A percentile compares a stretch with the other conserved stretches of the same genome.
Evolutionary conservation across 495 filamentous ascomycete genomes (phyloP).

Genomic region (Penicillium pancosmium): DNA sequence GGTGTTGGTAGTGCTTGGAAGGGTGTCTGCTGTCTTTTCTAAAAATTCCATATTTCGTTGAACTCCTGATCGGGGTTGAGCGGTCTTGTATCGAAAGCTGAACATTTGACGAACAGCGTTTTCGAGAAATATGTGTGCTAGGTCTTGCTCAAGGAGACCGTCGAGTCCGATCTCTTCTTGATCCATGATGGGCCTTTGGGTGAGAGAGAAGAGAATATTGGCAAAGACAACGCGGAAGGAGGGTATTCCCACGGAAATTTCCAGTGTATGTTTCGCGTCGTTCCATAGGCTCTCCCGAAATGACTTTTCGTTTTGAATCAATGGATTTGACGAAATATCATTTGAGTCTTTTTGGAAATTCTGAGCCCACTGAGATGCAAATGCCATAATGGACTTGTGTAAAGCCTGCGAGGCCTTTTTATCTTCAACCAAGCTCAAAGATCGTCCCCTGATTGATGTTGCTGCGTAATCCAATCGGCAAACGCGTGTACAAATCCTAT

Average conservation of each 20-base stretch:
- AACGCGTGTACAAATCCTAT: slow-evolving; percentile 48
- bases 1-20: neutral
- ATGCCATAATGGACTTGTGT: slow-evolving; percentile 47
- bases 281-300: slow-evolving; percentile 48
- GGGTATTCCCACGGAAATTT: slow-evolving; percentile 36
- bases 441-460: slow-evolving; percentile 29
- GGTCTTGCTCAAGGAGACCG: slow-evolving; percentile 40
- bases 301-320: slow-evolving; percentile 31
- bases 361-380: slow-evolving; percentile 51
- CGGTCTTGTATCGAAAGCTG: slow-evolving; percentile 34
- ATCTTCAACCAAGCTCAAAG: slow-evolving; percentile 39
- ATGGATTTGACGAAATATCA: slow-evolving; percentile 4
- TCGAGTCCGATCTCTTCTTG: slow-evolving; percentile 19
- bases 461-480: slow-evolving; percentile 41
- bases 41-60: neutral
- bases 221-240: slow-evolving; percentile 51
- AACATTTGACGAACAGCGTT: slow-evolving; percentile 38
- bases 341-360: slow-evolving; percentile 23
- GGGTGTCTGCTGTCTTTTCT: neutral
- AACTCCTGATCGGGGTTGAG: slow-evolving; percentile 4
- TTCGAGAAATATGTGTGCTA: slow-evolving; percentile 42
- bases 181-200: slow-evolving; percentile 39
- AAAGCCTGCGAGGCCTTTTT: slow-evolving; percentile 38
- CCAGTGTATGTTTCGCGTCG: slow-evolving; percentile 42
- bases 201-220: slow-evolving; percentile 49